A percentile compares a stretch with the other conserved stretches of the same genome.
Conservation (phyloP, 169 alveolate species). For the Cryptosporidium ubiquitum region DNA sequence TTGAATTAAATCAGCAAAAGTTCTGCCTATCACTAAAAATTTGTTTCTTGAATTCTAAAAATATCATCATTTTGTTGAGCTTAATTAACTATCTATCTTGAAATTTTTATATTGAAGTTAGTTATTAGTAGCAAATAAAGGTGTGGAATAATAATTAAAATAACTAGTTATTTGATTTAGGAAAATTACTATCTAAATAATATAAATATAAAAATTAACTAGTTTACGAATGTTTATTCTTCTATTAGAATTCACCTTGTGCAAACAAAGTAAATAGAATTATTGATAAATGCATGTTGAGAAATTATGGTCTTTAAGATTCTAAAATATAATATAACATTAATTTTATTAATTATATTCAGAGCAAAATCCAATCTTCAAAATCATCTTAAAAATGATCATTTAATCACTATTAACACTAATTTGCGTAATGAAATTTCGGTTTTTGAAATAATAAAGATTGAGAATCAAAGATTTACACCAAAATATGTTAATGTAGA, state of each 20-base stretch:
- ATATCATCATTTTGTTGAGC: not conserved
- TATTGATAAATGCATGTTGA: not conserved
- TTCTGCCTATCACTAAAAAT: too few species aligned
- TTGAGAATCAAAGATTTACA: slow-evolving; percentile 9
- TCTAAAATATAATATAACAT: not conserved
- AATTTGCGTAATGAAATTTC: slow-evolving; percentile 6
- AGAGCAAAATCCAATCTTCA: not conserved
- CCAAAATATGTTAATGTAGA: slow-evolving; percentile 1
- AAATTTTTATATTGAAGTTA: not conserved
- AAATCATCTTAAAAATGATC: not conserved
- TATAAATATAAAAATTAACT: not conserved
- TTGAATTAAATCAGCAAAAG: not conserved
- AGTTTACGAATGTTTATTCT: not conserved
- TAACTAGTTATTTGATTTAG: not conserved
- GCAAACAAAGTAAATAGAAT: not conserved
- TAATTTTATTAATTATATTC: not conserved
- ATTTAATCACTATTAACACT: not conserved
- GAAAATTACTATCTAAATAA: not conserved
- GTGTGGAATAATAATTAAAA: not conserved
- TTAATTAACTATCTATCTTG: not conserved
- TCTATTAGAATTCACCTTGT: not conserved
- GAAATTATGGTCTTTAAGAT: not conserved
- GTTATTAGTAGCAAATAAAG: not conserved
- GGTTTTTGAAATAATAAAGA: slow-evolving; percentile 2
- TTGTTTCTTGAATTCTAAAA: too few species aligned